A percentile compares a stretch with the other conserved stretches of the same genome.
These are phyloP conservation scores for Ophiosphaerella korrae DNA, from an alignment of 2,329 filamentous ascomycete species.

Conservation along the genomic window DNA sequence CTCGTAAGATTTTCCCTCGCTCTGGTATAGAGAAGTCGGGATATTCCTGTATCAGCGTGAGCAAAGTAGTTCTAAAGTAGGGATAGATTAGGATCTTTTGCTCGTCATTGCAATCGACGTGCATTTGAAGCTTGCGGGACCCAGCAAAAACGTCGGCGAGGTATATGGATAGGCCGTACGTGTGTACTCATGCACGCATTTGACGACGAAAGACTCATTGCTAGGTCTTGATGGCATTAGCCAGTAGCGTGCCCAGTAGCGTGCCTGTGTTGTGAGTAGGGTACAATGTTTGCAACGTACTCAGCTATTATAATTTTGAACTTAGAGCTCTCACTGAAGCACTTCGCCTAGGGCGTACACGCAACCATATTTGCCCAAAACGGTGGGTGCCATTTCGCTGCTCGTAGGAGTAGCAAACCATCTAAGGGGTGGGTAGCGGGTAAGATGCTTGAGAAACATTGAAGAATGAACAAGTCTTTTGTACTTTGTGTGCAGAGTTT, in stretches of 20 bases:
- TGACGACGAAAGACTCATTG: slow-evolving; percentile 40
- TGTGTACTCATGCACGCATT: slow-evolving; percentile 37
- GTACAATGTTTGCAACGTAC: slow-evolving; percentile 31
- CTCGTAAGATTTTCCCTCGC: slow-evolving; percentile 43
- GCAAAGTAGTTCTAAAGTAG: slow-evolving; percentile 43
- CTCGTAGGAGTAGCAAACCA: slow-evolving; percentile 16
- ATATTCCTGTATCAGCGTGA: slow-evolving; percentile 41
- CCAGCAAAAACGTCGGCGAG: slow-evolving; percentile 40
- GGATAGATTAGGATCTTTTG: slow-evolving; percentile 44
- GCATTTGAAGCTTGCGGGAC: slow-evolving; percentile 44
- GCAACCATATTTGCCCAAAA: slow-evolving; percentile 46
- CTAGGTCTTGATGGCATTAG: slow-evolving; percentile 28
- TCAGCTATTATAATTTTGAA: slow-evolving; percentile 43
- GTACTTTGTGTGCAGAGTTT: too few relatives aligned
- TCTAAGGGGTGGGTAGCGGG: background rate
- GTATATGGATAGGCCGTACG: slow-evolving; percentile 40
- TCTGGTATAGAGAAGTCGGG: slow-evolving; percentile 32
- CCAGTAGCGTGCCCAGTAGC: background rate
- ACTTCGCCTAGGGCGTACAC: slow-evolving; percentile 41
- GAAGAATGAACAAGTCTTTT: too few relatives aligned
- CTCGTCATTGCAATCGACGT: slow-evolving; percentile 43
- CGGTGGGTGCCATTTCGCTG: slow-evolving; percentile 42
- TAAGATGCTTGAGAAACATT: too few relatives aligned
- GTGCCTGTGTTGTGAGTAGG: slow-evolving; percentile 4
- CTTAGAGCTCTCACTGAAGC: slow-evolving; percentile 34